These are phyloP conservation scores for Phytophthora brassicae DNA, from an alignment of 352 stramenopile species.

Conservation along the genomic window DNA sequence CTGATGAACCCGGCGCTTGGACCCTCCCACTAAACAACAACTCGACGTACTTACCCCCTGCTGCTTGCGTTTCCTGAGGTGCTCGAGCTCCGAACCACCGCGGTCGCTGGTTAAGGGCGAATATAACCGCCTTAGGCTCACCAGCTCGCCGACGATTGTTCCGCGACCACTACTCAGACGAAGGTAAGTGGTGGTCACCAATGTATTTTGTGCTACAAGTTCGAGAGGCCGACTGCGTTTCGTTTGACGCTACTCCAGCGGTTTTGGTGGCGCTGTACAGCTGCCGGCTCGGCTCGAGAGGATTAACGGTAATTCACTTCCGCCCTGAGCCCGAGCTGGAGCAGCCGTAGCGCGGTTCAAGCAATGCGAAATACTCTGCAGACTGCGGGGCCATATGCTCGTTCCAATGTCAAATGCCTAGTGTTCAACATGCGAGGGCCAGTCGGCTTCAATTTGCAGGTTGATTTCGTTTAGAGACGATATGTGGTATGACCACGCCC, in stretches of 20 bases:
- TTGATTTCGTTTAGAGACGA: conserved; percentile 4
- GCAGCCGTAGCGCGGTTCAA: not conserved
- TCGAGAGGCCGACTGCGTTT: not conserved
- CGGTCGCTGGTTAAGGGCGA: conserved; percentile 1
- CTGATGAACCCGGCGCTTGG: not conserved
- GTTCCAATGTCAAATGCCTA: not conserved
- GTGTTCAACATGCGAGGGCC: not conserved
- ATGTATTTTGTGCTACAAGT: conserved; percentile 11
- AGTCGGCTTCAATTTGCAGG: not conserved
- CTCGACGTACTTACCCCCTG: not conserved
- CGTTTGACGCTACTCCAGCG: not conserved
- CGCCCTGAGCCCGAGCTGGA: conserved; percentile 5
- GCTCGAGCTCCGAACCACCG: not conserved
- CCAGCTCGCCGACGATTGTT: not conserved
- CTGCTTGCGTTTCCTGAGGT: not conserved
- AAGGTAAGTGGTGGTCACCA: conserved; percentile 7
- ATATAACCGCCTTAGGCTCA: conserved; percentile 3
- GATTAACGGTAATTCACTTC: conserved; percentile 9
- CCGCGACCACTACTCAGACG: not conserved
- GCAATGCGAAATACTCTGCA: conserved; percentile 1
- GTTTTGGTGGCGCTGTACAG: conserved; percentile 8
- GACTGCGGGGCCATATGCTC: not conserved
- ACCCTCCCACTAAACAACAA: not conserved
- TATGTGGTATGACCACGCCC: conserved; percentile 4
- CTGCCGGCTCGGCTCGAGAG: not conserved